These are phyloP conservation scores for Chlamydomonas sphaeroides DNA, from an alignment of 139 green algal species.

Conservation along the genomic window DNA sequence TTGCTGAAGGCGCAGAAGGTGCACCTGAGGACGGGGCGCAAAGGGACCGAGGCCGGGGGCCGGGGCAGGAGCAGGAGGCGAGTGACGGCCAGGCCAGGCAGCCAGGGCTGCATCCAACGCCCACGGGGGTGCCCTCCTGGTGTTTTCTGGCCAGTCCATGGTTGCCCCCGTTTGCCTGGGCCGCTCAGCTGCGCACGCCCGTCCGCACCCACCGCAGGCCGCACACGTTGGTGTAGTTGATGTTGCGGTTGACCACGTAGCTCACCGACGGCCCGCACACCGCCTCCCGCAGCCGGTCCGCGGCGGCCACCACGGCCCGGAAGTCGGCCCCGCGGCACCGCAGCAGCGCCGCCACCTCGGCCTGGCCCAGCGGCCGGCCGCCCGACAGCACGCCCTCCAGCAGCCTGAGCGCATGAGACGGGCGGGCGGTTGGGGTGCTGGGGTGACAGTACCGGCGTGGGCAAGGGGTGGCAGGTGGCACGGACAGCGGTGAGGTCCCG, in stretches of 20 bases:
- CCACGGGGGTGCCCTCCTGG: too few species aligned
- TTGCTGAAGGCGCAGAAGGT: constrained; percentile 87
- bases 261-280: constrained; percentile 76
- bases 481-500: too few species aligned
- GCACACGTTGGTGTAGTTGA: constrained; percentile 95
- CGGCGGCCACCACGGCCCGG: constrained; percentile 61
- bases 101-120: too few species aligned
- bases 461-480: too few species aligned
- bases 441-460: too few species aligned
- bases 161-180: neutral
- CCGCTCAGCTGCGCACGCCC: too few species aligned
- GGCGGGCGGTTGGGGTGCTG: too few species aligned
- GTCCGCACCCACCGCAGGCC: constrained; percentile 50
- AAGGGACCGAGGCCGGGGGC: neutral
- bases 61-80: neutral
- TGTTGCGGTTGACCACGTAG: constrained; percentile 89
- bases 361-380: constrained; percentile 33
- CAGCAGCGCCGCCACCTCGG: constrained; percentile 74
- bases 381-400: constrained; percentile 41
- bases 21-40: constrained; percentile 51
- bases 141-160: too few species aligned
- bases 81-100: neutral
- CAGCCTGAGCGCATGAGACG: too few species aligned
- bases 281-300: constrained; percentile 67
- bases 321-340: constrained; percentile 72